Conservation (phyloP, 441 rosid genomes). For the Cnidoscolus chayamansa region DNA sequence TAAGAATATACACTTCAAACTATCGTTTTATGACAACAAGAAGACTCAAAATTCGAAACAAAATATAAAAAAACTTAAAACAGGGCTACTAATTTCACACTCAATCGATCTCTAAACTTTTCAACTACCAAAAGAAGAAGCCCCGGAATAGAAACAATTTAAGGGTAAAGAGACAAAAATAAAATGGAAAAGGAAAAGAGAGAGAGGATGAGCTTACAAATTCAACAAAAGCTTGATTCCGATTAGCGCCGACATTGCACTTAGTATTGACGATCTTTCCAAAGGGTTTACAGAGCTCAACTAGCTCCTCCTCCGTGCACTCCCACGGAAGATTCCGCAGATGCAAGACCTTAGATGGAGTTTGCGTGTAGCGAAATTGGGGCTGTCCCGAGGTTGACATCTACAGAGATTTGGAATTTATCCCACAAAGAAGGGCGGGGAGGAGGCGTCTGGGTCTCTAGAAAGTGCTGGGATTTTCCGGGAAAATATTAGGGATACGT, state of each 20-base stretch:
- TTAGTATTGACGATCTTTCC: slow-evolving; percentile 96
- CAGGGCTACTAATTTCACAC: neutral
- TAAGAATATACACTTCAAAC: too few relatives aligned
- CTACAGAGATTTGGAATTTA: neutral
- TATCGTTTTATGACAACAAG: too few relatives aligned
- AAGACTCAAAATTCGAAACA: neutral
- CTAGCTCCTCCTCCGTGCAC: slow-evolving; percentile 83
- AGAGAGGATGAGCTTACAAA: neutral
- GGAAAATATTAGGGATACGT: neutral
- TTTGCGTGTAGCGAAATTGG: slow-evolving; percentile 95
- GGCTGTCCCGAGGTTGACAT: slow-evolving; percentile 77
- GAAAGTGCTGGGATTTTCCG: slow-evolving; percentile 5
- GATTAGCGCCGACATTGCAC: slow-evolving; percentile 95
- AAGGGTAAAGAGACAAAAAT: neutral
- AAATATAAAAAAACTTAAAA: neutral
- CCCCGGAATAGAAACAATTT: neutral
- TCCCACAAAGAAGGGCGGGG: neutral
- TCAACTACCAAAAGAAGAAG: too few relatives aligned
- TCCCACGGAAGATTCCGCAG: slow-evolving; percentile 97
- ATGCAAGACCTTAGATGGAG: slow-evolving; percentile 97
- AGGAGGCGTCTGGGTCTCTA: slow-evolving; percentile 1
- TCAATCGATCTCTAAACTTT: neutral
- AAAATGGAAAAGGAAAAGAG: neutral
- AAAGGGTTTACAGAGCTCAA: slow-evolving; percentile 90
- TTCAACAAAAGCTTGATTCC: slow-evolving; percentile 30